Percentiles rank a stretch among this genome's conserved stretches.
Evolutionary conservation across 345 rosid species (phyloP).

Genomic region (Brassica cretica): DNA sequence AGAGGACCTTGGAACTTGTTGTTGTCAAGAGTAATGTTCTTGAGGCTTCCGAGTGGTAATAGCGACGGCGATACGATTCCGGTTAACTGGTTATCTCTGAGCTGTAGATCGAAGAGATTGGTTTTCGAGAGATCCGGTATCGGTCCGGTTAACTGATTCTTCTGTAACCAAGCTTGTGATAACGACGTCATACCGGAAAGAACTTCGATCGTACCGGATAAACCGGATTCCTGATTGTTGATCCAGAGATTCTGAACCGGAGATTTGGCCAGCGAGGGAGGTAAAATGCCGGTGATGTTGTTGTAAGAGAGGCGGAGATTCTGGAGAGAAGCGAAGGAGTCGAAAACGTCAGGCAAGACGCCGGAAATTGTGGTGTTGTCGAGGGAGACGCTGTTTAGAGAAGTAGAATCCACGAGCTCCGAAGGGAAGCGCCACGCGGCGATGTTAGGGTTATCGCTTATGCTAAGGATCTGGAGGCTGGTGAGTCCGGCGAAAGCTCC

Average conservation of each 20-base stretch:
- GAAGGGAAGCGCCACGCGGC: constrained; percentile 61
- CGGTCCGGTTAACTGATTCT: constrained; percentile 66
- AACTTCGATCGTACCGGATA: constrained; percentile 62
- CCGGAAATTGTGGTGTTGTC: constrained; percentile 49
- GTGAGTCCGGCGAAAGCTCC: constrained; percentile 67
- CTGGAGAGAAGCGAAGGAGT: constrained; percentile 47
- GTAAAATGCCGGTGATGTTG: constrained; percentile 66
- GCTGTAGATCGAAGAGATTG: constrained; percentile 61
- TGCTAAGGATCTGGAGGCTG: constrained; percentile 47
- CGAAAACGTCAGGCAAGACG: constrained; percentile 61
- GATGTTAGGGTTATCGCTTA: constrained; percentile 42
- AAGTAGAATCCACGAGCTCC: constrained; percentile 47
- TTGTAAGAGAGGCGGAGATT: constrained; percentile 66
- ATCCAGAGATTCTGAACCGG: constrained; percentile 59
- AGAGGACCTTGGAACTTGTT: constrained; percentile 75
- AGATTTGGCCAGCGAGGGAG: constrained; percentile 54
- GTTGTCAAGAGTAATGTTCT: constrained; percentile 54
- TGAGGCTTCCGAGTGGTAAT: constrained; percentile 39
- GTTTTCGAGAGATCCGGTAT: constrained; percentile 75
- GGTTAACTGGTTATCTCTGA: constrained; percentile 71
- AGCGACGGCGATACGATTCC: constrained; percentile 61
- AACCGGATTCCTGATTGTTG: constrained; percentile 60
- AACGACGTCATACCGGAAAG: constrained; percentile 58
- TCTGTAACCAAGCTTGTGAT: constrained; percentile 68
- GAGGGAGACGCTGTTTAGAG: constrained; percentile 48